Evolutionary conservation across 2,329 filamentous ascomycete species (phyloP).

Genomic region (Apiospora pterosperma): DNA sequence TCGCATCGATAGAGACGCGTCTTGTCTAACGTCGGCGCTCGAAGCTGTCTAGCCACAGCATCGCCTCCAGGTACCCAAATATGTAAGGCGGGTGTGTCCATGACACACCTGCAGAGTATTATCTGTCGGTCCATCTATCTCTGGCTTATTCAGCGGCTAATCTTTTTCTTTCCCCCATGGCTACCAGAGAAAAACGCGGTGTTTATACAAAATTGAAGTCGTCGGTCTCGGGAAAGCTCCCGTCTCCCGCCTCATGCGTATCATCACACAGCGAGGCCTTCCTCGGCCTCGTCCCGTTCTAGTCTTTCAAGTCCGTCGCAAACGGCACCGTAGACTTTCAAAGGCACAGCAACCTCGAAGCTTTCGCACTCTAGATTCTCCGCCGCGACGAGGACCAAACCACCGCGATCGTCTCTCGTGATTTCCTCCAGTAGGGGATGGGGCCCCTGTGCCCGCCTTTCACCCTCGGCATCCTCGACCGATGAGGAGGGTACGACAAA

Average conservation of each 20-base stretch:
- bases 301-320: conserved; percentile 54
- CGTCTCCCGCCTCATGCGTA: neutral
- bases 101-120: neutral
- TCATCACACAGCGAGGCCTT: conserved; percentile 20
- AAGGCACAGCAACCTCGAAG: conserved; percentile 83
- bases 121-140: neutral
- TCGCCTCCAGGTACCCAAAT: neutral
- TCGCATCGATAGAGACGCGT: neutral
- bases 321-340: conserved; percentile 72
- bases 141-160: neutral
- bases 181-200: neutral
- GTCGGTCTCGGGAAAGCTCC: neutral
- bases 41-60: neutral
- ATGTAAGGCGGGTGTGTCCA: neutral
- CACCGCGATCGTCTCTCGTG: conserved; percentile 73
- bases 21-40: neutral
- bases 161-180: neutral
- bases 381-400: conserved; percentile 68
- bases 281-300: conserved; percentile 53
- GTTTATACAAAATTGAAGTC: neutral
- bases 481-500: conserved; percentile 74
- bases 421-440: conserved; percentile 73
- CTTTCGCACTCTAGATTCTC: conserved; percentile 81
- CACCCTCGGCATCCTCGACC: conserved; percentile 12
- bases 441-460: conserved; percentile 21